phyloP scores from a whole-genome alignment of 2,329 filamentous ascomycete species.

The Bimuria novae-zelandiae region DNA sequence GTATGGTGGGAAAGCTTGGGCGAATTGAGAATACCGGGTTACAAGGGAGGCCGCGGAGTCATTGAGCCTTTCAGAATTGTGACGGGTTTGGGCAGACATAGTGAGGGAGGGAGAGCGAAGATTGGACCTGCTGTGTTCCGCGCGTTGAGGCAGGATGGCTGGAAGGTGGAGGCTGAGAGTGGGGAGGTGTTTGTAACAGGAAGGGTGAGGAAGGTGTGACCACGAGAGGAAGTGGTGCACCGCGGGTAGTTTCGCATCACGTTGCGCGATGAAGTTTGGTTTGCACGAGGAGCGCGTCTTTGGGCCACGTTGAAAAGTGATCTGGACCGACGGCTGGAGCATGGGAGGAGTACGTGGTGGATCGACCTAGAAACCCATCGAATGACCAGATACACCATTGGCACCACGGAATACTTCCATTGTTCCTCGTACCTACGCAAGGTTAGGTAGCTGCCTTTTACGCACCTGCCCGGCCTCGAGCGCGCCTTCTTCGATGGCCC shows the following conservation, averaged over 20 bases:
- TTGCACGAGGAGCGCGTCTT: no score
- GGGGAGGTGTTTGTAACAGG: conserved; percentile 75
- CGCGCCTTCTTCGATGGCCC: no score
- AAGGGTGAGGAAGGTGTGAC: conserved; percentile 37
- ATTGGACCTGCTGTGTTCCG: conserved; percentile 80
- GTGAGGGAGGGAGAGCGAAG: conserved; percentile 72
- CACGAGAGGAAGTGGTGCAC: neutral
- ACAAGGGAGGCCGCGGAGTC: conserved; percentile 50
- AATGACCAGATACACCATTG: no score
- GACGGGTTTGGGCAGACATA: conserved; percentile 81
- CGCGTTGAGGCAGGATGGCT: conserved; percentile 76
- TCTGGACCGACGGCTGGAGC: no score
- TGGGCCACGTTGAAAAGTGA: no score
- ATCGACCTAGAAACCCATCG: no score
- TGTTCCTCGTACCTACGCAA: no score
- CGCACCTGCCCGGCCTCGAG: no score
- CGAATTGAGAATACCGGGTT: conserved; percentile 62
- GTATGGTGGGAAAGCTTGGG: conserved; percentile 78
- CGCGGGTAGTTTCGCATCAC: neutral
- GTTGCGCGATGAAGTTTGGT: no score
- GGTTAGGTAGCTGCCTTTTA: no score
- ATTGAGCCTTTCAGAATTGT: conserved; percentile 70
- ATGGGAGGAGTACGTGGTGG: no score
- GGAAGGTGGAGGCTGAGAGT: conserved; percentile 75
- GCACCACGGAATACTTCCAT: no score